A percentile compares a stretch with the other conserved stretches of the same genome.
Evolutionary conservation across 805 yeast species (phyloP).

Genomic region (Kazachstania kunashirensis): DNA sequence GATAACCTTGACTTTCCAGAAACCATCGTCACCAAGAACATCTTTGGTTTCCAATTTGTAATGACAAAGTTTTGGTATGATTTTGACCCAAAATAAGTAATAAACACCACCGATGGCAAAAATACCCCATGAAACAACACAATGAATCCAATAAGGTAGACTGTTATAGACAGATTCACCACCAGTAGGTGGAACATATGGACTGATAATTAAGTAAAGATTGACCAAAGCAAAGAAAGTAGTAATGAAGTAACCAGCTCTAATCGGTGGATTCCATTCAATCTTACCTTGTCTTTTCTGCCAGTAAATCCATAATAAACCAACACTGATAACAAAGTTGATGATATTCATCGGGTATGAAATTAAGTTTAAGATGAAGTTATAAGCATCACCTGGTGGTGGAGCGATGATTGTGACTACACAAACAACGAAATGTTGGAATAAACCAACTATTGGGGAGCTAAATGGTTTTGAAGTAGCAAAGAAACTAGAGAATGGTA

Average conservation of each 20-base stretch:
- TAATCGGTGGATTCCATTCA: conserved; percentile 65
- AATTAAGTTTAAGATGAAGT: conserved; percentile 67
- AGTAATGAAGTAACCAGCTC: conserved; percentile 54
- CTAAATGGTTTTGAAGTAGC: conserved; percentile 64
- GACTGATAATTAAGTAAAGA: conserved; percentile 61
- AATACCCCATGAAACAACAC: conserved; percentile 75
- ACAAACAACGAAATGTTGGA: conserved; percentile 71
- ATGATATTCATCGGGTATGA: conserved; percentile 76
- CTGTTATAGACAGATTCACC: conserved; percentile 60
- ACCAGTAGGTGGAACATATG: conserved; percentile 62
- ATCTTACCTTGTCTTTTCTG: conserved; percentile 40
- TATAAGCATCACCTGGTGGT: conserved; percentile 83
- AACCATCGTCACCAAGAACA: conserved; percentile 56
- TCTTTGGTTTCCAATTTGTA: conserved; percentile 45
- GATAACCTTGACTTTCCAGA: conserved; percentile 55
- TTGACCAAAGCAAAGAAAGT: conserved; percentile 57
- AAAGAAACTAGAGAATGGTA: conserved; percentile 65
- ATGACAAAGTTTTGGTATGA: conserved; percentile 47
- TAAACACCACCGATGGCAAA: conserved; percentile 55
- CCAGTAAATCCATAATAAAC: conserved; percentile 45
- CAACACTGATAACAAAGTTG: conserved; percentile 54
- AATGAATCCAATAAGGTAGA: conserved; percentile 69
- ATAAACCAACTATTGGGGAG: conserved; percentile 63
- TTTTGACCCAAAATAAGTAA: conserved; percentile 54
- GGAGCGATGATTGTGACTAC: conserved; percentile 66